phyloP scores from a whole-genome alignment of 306 rosid genomes.

The Vicia sativa region DNA sequence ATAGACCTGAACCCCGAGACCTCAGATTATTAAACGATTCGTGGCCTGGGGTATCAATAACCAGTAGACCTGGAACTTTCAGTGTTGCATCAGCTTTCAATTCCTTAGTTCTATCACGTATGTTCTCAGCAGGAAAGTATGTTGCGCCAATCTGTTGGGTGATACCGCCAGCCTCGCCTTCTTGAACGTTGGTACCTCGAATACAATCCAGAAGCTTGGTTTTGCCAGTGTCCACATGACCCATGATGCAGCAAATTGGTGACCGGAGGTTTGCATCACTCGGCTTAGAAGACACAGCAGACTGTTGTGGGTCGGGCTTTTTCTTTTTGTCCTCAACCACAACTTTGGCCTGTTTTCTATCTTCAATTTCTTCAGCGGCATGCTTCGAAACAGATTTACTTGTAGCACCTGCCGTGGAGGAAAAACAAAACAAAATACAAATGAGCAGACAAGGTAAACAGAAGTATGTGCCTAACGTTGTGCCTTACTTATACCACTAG shows the following conservation, averaged over 20 bases:
- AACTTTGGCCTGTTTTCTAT: constrained; percentile 45
- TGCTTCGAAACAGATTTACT: constrained; percentile 48
- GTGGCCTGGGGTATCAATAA: constrained; percentile 97
- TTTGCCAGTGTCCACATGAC: constrained; percentile 97
- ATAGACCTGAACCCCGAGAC: constrained; percentile 93
- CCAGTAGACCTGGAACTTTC: constrained; percentile 87
- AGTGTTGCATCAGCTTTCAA: constrained; percentile 94
- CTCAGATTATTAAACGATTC: constrained; percentile 88
- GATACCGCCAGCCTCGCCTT: constrained; percentile 99
- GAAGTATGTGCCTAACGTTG: not conserved
- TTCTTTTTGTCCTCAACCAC: constrained; percentile 47
- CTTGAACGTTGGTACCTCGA: constrained; percentile 95
- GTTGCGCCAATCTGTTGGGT: constrained; percentile 99
- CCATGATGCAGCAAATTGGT: constrained; percentile 99
- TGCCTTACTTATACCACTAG: constrained; percentile 1
- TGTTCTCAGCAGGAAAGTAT: constrained; percentile 89
- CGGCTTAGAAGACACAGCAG: constrained; percentile 49
- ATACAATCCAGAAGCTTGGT: constrained; percentile 93
- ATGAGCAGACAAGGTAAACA: constrained; percentile 30
- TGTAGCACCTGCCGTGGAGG: constrained; percentile 43
- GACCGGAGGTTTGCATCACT: constrained; percentile 83
- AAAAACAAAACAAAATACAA: constrained; percentile 11
- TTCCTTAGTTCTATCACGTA: constrained; percentile 92
- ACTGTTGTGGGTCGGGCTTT: constrained; percentile 39
- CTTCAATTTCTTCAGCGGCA: constrained; percentile 45